A percentile compares a stretch with the other conserved stretches of the same genome.
Conservation (phyloP, 495 filamentous ascomycete species). For the Saxophila tyrrhenica region DNA sequence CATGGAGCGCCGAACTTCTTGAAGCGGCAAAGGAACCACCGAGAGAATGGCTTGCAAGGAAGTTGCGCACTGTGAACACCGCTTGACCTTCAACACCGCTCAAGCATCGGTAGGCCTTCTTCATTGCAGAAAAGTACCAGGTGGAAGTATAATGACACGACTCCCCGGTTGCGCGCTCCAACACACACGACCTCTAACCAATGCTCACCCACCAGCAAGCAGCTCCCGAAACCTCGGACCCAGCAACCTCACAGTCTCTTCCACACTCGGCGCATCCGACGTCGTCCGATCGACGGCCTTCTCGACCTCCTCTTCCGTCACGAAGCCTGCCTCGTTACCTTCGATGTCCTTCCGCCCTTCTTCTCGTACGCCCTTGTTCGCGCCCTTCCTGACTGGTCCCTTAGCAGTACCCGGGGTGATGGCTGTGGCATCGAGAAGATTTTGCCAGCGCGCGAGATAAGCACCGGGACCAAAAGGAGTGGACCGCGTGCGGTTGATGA, state of each 20-base stretch:
- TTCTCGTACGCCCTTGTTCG: slow-evolving; percentile 38
- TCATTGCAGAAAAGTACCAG: too few species aligned
- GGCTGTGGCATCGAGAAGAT: slow-evolving; percentile 45
- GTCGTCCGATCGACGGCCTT: slow-evolving; percentile 1
- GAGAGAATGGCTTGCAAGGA: too few species aligned
- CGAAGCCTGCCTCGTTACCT: slow-evolving; percentile 25
- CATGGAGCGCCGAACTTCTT: too few species aligned
- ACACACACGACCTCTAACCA: background rate
- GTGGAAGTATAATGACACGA: too few species aligned
- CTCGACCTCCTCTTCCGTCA: slow-evolving; percentile 10
- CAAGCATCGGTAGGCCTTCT: too few species aligned
- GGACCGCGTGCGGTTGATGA: slow-evolving; percentile 22
- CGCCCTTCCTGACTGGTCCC: slow-evolving; percentile 40
- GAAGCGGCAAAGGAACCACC: too few species aligned
- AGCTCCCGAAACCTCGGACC: slow-evolving; percentile 20
- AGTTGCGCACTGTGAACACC: too few species aligned
- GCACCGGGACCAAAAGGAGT: slow-evolving; percentile 45
- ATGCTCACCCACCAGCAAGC: slow-evolving; percentile 11
- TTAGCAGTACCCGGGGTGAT: slow-evolving; percentile 41
- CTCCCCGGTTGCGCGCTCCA: too few species aligned
- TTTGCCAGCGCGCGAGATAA: slow-evolving; percentile 53
- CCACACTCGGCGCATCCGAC: slow-evolving; percentile 12
- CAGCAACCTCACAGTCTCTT: slow-evolving; percentile 16
- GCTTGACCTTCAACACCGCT: too few species aligned
- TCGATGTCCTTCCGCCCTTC: slow-evolving; percentile 39